Evolutionary conservation across 192 early-diverging fungal genomes (phyloP).

Genomic region (Backusella westeae): DNA sequence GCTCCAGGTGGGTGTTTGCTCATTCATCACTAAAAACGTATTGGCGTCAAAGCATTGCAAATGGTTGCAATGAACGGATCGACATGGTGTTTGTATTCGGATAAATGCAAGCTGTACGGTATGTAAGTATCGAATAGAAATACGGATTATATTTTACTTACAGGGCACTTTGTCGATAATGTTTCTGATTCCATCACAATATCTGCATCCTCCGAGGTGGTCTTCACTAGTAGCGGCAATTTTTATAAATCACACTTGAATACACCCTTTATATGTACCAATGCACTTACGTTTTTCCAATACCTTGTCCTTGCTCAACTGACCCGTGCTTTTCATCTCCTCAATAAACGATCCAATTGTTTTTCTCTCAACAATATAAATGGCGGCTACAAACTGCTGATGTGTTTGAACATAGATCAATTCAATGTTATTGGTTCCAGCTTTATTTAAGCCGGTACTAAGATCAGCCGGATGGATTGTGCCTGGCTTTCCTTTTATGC

Average conservation of each 20-base stretch:
- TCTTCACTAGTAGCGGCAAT: slow-evolving; percentile 26
- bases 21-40: slow-evolving; percentile 71
- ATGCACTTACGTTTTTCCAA: slow-evolving; percentile 40
- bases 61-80: slow-evolving; percentile 66
- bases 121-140: not conserved
- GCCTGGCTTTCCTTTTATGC: slow-evolving; percentile 55
- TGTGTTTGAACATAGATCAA: not conserved
- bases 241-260: not conserved
- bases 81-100: slow-evolving; percentile 63
- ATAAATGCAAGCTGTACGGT: slow-evolving; percentile 52
- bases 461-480: slow-evolving; percentile 61
- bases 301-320: slow-evolving; percentile 45
- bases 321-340: slow-evolving; percentile 35
- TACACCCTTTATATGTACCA: not conserved
- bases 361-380: slow-evolving; percentile 41
- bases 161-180: slow-evolving; percentile 72
- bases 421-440: not conserved
- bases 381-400: slow-evolving; percentile 43
- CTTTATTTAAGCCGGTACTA: slow-evolving; percentile 32
- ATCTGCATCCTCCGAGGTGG: slow-evolving; percentile 58
- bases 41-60: slow-evolving; percentile 82
- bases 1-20: slow-evolving; percentile 62
- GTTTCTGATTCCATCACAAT: slow-evolving; percentile 61
- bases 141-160: slow-evolving; percentile 34
- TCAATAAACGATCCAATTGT: slow-evolving; percentile 42